phyloP scores from a whole-genome alignment of 495 filamentous ascomycete species.

The Penicillium coprophilum region DNA sequence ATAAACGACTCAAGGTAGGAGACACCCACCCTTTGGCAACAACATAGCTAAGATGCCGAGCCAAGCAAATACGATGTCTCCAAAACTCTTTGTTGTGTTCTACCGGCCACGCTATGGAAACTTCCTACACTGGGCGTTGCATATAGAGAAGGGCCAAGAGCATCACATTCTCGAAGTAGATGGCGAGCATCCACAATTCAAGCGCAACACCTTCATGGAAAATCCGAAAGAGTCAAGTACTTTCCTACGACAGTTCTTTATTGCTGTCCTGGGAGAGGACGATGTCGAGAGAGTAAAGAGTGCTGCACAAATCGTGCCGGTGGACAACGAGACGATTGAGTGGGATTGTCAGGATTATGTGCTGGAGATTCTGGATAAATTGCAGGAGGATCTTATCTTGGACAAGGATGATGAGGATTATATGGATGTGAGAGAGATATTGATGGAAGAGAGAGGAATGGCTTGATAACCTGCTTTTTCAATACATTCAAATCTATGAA shows the following conservation, averaged over 20 bases:
- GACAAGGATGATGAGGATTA: background rate
- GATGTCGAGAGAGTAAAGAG: background rate
- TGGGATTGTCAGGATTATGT: slow-evolving; percentile 4
- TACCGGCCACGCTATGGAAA: background rate
- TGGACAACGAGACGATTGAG: background rate
- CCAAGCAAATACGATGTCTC: background rate
- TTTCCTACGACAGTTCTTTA: background rate
- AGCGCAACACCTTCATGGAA: background rate
- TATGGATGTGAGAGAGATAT: background rate
- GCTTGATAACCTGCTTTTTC: too few species aligned
- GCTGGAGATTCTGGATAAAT: background rate
- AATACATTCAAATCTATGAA: too few species aligned
- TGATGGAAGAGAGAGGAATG: background rate
- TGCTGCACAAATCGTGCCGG: background rate
- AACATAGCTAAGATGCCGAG: background rate
- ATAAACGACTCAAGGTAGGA: background rate
- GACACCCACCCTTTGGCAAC: background rate
- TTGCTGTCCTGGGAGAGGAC: background rate
- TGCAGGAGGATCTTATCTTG: background rate
- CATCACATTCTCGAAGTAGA: background rate
- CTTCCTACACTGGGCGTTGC: background rate
- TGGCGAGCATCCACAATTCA: background rate
- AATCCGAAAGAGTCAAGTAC: background rate
- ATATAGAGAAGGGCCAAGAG: background rate
- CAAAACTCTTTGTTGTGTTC: background rate